Conservation (phyloP, 345 rosid genomes). For the Trapa bicornis region DNA sequence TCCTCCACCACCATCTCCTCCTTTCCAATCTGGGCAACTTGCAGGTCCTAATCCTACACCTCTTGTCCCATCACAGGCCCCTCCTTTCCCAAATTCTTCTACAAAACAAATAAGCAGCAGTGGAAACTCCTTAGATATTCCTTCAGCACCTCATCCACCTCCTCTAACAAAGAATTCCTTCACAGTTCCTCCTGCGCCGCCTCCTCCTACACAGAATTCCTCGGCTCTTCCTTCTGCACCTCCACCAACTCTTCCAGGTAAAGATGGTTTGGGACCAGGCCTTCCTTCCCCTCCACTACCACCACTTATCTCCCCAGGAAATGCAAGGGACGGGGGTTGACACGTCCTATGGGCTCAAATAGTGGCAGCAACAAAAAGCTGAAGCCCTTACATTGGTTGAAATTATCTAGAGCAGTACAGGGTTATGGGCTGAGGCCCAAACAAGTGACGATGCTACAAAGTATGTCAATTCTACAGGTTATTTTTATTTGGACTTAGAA, state of each 20-base stretch:
- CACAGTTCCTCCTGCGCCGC: conserved; percentile 36
- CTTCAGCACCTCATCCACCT: conserved; percentile 20
- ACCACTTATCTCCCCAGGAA: conserved; percentile 19
- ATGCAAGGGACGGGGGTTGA: conserved; percentile 41
- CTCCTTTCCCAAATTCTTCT: background rate
- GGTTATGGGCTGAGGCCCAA: conserved; percentile 98
- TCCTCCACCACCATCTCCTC: conserved; percentile 41
- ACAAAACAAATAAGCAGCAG: background rate
- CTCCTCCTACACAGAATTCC: conserved; percentile 21
- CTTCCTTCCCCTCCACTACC: conserved; percentile 41
- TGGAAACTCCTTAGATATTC: conserved; percentile 7
- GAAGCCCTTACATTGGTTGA: conserved; percentile 97
- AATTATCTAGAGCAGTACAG: conserved; percentile 76
- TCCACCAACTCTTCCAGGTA: conserved; percentile 32
- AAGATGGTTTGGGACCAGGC: conserved; percentile 14
- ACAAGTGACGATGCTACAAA: conserved; percentile 70
- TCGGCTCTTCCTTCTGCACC: conserved; percentile 25
- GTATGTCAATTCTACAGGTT: conserved; percentile 23
- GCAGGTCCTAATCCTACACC: conserved; percentile 16
- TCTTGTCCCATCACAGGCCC: conserved; percentile 12
- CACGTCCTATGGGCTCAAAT: conserved; percentile 43
- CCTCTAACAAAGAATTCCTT: conserved; percentile 10
- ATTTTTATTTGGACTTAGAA: conserved; percentile 7
- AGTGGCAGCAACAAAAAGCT: conserved; percentile 55
- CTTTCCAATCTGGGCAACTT: conserved; percentile 16